Percentiles rank a stretch among this genome's conserved stretches.
Conservation (phyloP, 2,329 filamentous ascomycete species). For the Fusarium succisae region DNA sequence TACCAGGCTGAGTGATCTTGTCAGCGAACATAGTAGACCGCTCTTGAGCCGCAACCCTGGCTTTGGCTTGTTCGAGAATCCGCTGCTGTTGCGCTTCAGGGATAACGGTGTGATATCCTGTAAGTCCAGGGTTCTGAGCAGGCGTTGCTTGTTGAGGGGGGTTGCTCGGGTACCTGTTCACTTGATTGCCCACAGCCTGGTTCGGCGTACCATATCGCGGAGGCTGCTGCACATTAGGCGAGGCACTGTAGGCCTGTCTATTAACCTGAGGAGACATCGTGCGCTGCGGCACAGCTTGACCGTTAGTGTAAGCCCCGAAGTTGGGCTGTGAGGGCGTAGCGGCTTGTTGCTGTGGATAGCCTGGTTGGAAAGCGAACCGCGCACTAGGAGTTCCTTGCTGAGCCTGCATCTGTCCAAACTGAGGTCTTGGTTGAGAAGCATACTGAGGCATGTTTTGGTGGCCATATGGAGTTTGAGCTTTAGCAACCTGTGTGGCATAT, state of each 20-base stretch:
- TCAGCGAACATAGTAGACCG: slow-evolving; percentile 53
- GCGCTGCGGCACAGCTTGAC: slow-evolving; percentile 52
- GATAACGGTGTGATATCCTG: slow-evolving; percentile 61
- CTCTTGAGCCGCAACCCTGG: slow-evolving; percentile 57
- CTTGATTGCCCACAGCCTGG: slow-evolving; percentile 44
- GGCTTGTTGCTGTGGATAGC: slow-evolving; percentile 51
- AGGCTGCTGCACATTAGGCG: slow-evolving; percentile 49
- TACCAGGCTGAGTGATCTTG: slow-evolving; percentile 59
- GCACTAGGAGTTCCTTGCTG: slow-evolving; percentile 55
- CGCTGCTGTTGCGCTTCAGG: slow-evolving; percentile 60
- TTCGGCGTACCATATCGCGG: slow-evolving; percentile 47
- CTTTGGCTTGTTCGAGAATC: slow-evolving; percentile 61
- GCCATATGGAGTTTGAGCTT: slow-evolving; percentile 61
- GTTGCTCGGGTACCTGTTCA: slow-evolving; percentile 48
- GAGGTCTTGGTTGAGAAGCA: slow-evolving; percentile 57
- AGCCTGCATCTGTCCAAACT: slow-evolving; percentile 52
- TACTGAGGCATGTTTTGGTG: slow-evolving; percentile 62
- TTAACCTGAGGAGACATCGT: slow-evolving; percentile 57
- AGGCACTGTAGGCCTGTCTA: slow-evolving; percentile 51
- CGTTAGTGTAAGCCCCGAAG: slow-evolving; percentile 55
- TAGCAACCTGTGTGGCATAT: slow-evolving; percentile 61
- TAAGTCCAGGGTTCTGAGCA: slow-evolving; percentile 50
- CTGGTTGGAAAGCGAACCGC: slow-evolving; percentile 53
- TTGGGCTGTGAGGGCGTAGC: slow-evolving; percentile 50
- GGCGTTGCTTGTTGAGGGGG: slow-evolving; percentile 43